Base-by-base conservation (phyloP, 805 yeast species). In the Candida insectorum region DNA sequence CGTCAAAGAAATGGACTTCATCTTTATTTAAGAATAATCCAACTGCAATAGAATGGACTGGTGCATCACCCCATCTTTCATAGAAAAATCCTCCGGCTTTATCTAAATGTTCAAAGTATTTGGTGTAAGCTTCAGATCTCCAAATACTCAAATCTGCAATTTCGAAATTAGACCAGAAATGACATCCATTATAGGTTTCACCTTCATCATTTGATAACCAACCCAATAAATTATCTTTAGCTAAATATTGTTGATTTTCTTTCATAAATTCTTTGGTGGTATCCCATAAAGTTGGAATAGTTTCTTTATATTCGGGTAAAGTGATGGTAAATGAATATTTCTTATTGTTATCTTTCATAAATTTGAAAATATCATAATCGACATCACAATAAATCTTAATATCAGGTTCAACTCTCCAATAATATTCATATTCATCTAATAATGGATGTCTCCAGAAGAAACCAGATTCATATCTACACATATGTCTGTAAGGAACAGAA, bases 11-110 rank as follows among this genome's bases (percentile, higher is more conserved):
- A 52, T 87, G 95, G 31, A 87, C 62, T 51, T 80, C 67, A 41
- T 75, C 78, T 55, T 73, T 77, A 34, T 83, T 77, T 57, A 85
- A 54, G 64, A 87, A 84, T 44, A 87, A 64, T 4, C 93, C 66
- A 14, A 85, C 95, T 20, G 93, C 96, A 50, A 86, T 79, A 5
- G 94, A 83, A 59, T 86, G 96, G 31, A 86, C 81, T 22, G 96
- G 96, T 17, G 95, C 95, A 60, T 86, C 96, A 48, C 95, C 95
- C 96, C 95, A 85, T 61, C 95, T 74, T 67, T 84, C 88, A 58
- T 86, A 87, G 65, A 83, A 87, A 65, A 87, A 87, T n/a, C 95
- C 95, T 56, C 96, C 95, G 11, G 81, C 75, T 41, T 75, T 58
- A 60, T 87, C 95, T 51, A 87, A 72, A 48, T 71, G 65, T 13